Conservation (phyloP, 768 basidiomycete species). For the Kwoniella newhampshirensis region DNA sequence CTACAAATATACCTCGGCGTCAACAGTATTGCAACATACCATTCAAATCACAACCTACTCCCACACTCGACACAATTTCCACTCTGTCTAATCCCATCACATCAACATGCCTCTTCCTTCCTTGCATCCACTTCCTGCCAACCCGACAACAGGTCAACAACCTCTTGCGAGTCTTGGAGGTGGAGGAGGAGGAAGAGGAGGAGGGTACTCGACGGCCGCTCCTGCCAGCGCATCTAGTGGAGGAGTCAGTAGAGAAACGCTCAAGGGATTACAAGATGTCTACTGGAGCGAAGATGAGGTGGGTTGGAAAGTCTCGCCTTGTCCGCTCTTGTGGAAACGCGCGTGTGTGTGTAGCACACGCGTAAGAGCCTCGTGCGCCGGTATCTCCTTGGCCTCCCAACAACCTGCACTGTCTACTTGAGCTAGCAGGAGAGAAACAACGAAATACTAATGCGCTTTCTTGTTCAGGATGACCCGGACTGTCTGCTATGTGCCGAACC, state of each 20-base stretch:
- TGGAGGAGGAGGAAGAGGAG: constrained; percentile 7
- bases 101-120: constrained; percentile 32
- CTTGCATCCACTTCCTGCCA: constrained; percentile 43
- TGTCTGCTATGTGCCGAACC: constrained; percentile 98
- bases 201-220: constrained; percentile 3
- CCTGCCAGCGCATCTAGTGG: constrained; percentile 33
- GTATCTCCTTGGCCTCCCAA: too few species aligned
- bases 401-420: neutral
- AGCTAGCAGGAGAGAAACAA: neutral
- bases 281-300: constrained; percentile 55
- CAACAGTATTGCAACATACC: constrained; percentile 6
- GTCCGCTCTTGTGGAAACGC: too few species aligned
- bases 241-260: constrained; percentile 47
- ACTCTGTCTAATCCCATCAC: neutral
- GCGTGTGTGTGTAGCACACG: too few species aligned
- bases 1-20: neutral
- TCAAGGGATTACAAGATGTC: constrained; percentile 53
- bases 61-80: neutral
- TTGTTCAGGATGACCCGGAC: constrained; percentile 83
- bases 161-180: constrained; percentile 23
- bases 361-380: too few species aligned
- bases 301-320: constrained; percentile 29
- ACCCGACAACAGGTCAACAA: constrained; percentile 45
- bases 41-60: neutral
- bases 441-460: neutral